Evolutionary conservation across 345 rosid genomes (phyloP), one percentile per base, ranked within the genome.

Genomic region (Arabidopsis thaliana): DNA sequence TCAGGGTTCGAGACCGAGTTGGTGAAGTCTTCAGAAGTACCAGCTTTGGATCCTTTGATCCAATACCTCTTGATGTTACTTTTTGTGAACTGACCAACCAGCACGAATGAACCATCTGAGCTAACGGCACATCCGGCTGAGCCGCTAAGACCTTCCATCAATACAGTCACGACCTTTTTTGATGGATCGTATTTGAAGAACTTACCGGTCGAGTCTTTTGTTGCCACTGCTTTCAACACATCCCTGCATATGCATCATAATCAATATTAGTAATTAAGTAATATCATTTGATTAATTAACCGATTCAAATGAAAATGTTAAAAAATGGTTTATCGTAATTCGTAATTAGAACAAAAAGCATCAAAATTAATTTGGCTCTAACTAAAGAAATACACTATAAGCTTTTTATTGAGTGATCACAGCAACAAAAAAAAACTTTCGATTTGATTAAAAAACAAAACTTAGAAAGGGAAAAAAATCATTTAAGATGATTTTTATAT

Each of bases 61-160:
- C 81, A 79, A 46, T 73, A 73, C 46, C 71, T 79, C 61, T 73
- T 62, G 71, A 79, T 79, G 68, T 79, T 79, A 67, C 78, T 79
- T 12, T 46, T 73, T 3, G 59, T 73, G 49, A 73, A 73, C 48
- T 79, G 70, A 28, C 82, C 38, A 14, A 79, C 75, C 24, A 79
- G 16, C 52, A 79, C 71, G 13, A 79, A 79, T 14, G 82, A 67
- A 5, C 82, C 82, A 6, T 79, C 78, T 10, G 65, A 59, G 66
- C 82, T 78, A 6, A 73, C 82, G 6, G 78, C 78, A 52, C 78
- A 72, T 16, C 82, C 78, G 13, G 78, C 78, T 25, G 82, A 62
- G 30, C 78, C 78, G 60, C 74, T 67, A 46, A 79, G 66, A 34
- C 82, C 82, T 67, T 73, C 66, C 30, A 67, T 16, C 50, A 79